Percentiles rank a stretch among this genome's conserved stretches.
Conservation (phyloP, 768 basidiomycete genomes). For the Lactarius akahatsu region DNA sequence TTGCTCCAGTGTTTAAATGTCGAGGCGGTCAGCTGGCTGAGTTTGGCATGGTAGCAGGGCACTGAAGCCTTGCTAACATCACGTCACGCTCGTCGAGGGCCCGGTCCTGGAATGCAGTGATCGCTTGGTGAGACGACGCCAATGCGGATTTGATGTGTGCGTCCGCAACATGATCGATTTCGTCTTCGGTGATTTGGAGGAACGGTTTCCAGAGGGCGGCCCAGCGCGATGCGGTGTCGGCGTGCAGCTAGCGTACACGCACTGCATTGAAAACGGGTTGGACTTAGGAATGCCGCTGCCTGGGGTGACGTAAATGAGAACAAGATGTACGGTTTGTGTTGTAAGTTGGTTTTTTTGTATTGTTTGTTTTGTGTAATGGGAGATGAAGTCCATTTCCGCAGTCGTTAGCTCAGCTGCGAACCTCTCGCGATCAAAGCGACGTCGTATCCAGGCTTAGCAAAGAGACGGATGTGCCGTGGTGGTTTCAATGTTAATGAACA, state of each 20-base stretch:
- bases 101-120: conserved; percentile 39
- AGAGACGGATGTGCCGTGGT: conserved; percentile 35
- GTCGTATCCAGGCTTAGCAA: conserved; percentile 42
- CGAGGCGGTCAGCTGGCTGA: neutral
- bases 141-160: conserved; percentile 41
- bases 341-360: too few relatives aligned
- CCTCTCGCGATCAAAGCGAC: conserved; percentile 43
- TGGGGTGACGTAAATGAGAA: conserved; percentile 16
- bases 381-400: conserved; percentile 31
- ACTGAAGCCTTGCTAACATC: neutral
- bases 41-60: neutral
- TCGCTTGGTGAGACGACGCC: conserved; percentile 39
- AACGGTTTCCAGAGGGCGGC: conserved; percentile 40
- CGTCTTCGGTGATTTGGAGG: conserved; percentile 41
- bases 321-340: too few relatives aligned
- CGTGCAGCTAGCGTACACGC: conserved; percentile 34
- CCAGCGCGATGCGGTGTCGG: conserved; percentile 40
- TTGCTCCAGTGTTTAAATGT: neutral
- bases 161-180: conserved; percentile 35
- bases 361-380: too few relatives aligned
- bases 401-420: conserved; percentile 38
- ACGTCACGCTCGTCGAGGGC: conserved; percentile 31
- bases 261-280: conserved; percentile 38
- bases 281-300: conserved; percentile 43
- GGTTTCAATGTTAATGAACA: neutral